Evolutionary conservation across 176 grass and related monocot species (phyloP).

Genomic region (Calamus simplicifolius): DNA sequence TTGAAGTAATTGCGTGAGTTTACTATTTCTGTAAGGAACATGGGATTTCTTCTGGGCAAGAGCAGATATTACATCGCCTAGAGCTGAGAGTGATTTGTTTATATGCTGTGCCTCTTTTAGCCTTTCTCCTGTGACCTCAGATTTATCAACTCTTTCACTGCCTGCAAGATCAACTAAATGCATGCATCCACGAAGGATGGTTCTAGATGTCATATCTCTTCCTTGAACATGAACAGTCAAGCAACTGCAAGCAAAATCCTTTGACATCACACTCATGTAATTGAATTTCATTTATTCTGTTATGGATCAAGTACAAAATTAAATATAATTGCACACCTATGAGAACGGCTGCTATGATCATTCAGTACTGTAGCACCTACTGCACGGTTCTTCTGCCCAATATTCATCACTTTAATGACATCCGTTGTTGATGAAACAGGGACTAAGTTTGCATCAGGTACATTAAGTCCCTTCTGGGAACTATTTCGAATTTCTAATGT

Average conservation of each 20-base stretch:
- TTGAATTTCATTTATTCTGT: neutral
- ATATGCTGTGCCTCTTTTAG: conserved; percentile 8
- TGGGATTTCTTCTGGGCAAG: conserved; percentile 3
- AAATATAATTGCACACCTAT: neutral
- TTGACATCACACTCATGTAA: no score
- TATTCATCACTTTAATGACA: conserved; percentile 11
- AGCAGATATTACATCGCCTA: conserved; percentile 10
- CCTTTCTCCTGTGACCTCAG: conserved; percentile 8
- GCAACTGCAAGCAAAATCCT: neutral
- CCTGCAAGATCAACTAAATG: conserved; percentile 13
- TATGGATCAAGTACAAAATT: neutral
- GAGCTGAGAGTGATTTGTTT: conserved; percentile 5
- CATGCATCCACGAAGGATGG: neutral
- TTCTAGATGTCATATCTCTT: conserved; percentile 2
- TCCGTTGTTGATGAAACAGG: conserved; percentile 1
- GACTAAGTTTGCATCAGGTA: conserved; percentile 3
- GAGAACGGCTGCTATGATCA: conserved; percentile 5
- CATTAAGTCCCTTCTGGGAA: neutral
- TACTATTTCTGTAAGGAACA: conserved; percentile 11
- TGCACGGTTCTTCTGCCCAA: neutral
- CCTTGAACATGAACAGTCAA: conserved; percentile 9
- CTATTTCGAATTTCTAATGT: conserved; percentile 1
- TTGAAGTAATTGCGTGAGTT: neutral
- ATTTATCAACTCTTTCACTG: conserved; percentile 10
- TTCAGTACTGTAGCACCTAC: conserved; percentile 5